These are phyloP conservation scores for Turnera subulata DNA, from an alignment of 345 rosid genomes.

Conservation along the genomic window DNA sequence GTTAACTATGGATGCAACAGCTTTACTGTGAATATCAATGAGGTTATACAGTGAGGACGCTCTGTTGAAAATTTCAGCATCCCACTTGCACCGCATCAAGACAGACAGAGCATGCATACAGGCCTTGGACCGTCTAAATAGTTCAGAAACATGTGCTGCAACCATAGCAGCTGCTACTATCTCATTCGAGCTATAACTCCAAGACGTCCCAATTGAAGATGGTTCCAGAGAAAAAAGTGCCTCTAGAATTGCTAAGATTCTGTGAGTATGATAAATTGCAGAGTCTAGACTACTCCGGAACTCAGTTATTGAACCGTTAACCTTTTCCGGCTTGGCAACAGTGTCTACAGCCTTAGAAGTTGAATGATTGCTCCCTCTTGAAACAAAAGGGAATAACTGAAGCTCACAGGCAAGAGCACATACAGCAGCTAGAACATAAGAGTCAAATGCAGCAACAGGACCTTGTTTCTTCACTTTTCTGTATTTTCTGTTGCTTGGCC, in stretches of 20 bases:
- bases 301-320: constrained; percentile 56
- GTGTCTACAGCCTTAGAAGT: constrained; percentile 31
- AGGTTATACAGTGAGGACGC: constrained; percentile 89
- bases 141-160: constrained; percentile 94
- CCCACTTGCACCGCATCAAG: constrained; percentile 89
- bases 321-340: constrained; percentile 45
- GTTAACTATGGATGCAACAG: constrained; percentile 84
- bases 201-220: constrained; percentile 85
- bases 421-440: constrained; percentile 91
- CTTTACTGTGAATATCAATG: constrained; percentile 90
- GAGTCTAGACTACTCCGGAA: constrained; percentile 57
- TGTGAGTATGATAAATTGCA: constrained; percentile 80
- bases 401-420: constrained; percentile 98
- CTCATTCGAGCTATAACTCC: constrained; percentile 93
- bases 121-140: constrained; percentile 86
- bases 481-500: constrained; percentile 35
- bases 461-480: constrained; percentile 71
- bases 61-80: constrained; percentile 66
- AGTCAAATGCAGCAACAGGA: constrained; percentile 96
- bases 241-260: constrained; percentile 85
- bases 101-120: constrained; percentile 81
- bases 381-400: constrained; percentile 75
- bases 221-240: constrained; percentile 94
- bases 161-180: constrained; percentile 99
- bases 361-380: constrained; percentile 49